phyloP scores from a whole-genome alignment of 805 yeast species.

The Yamadazyma olivae region DNA sequence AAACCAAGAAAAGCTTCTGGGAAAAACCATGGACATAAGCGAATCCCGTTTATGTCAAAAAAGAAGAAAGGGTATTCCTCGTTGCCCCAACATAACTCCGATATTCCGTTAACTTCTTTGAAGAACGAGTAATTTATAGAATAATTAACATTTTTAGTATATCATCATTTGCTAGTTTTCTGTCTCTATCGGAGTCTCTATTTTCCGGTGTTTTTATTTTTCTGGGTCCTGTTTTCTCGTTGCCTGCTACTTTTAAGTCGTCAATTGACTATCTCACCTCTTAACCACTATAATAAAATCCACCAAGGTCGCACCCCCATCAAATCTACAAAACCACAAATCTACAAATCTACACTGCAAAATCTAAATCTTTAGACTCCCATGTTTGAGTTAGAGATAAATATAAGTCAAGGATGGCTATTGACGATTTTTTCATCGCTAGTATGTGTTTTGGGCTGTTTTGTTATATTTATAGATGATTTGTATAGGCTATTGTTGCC shows the following conservation, averaged over 20 bases:
- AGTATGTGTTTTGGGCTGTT: slow-evolving; percentile 71
- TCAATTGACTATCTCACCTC: too few species aligned
- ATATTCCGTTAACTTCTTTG: slow-evolving; percentile 11
- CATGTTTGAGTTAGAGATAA: too few species aligned
- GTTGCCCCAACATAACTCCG: slow-evolving; percentile 32
- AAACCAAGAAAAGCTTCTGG: slow-evolving; percentile 27
- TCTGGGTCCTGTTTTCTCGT: too few species aligned
- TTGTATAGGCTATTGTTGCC: slow-evolving; percentile 44
- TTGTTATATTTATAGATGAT: slow-evolving; percentile 59
- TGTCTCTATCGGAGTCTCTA: too few species aligned
- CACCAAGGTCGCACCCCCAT: too few species aligned
- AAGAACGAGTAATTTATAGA: slow-evolving; percentile 11
- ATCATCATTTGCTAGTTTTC: not conserved
- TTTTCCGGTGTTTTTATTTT: too few species aligned
- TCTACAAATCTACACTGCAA: too few species aligned
- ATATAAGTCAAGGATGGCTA: slow-evolving; percentile 55
- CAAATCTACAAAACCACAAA: too few species aligned
- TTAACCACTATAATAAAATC: too few species aligned
- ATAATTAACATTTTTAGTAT: too few species aligned
- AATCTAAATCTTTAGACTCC: too few species aligned
- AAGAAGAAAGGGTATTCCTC: slow-evolving; percentile 17
- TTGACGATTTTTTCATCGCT: slow-evolving; percentile 63
- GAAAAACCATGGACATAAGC: slow-evolving; percentile 24
- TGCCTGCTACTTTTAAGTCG: too few species aligned
- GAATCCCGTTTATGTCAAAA: slow-evolving; percentile 22